Conservation (phyloP, 768 basidiomycete genomes). For the Scleroderma citrinum region DNA sequence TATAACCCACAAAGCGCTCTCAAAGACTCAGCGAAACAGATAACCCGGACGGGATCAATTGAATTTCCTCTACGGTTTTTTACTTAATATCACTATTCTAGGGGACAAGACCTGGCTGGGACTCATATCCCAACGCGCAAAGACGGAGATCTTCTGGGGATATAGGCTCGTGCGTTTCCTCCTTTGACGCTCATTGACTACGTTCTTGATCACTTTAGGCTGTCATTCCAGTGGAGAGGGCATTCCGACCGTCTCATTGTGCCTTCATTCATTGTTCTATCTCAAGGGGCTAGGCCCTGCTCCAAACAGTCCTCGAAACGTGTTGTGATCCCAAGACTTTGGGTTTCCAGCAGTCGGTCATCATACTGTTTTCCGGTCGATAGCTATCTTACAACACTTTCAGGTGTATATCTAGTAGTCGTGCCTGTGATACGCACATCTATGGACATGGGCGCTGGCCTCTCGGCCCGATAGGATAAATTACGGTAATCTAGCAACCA, state of each 20-base stretch:
- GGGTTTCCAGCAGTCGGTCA: conserved; percentile 51
- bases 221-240: conserved; percentile 82
- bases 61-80: not conserved
- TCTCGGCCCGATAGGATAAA: conserved; percentile 61
- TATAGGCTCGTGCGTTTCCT: conserved; percentile 62
- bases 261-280: conserved; percentile 83
- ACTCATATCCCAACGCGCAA: conserved; percentile 96
- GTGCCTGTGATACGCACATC: conserved; percentile 59
- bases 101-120: conserved; percentile 87
- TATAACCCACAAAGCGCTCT: conserved; percentile 31
- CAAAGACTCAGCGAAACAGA: conserved; percentile 54
- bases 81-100: conserved; percentile 23
- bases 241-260: conserved; percentile 86
- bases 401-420: conserved; percentile 63
- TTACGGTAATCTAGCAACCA: conserved; percentile 71
- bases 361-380: not conserved
- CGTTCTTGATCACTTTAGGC: conserved; percentile 42
- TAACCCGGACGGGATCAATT: conserved; percentile 48
- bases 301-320: conserved; percentile 46
- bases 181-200: not conserved
- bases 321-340: conserved; percentile 66
- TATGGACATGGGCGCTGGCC: conserved; percentile 67
- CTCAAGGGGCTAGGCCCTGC: conserved; percentile 55
- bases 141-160: conserved; percentile 91
- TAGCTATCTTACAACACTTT: not conserved